Evolutionary conservation across 2,329 filamentous ascomycete species (phyloP).

Genomic region (Penicillium polonicum): DNA sequence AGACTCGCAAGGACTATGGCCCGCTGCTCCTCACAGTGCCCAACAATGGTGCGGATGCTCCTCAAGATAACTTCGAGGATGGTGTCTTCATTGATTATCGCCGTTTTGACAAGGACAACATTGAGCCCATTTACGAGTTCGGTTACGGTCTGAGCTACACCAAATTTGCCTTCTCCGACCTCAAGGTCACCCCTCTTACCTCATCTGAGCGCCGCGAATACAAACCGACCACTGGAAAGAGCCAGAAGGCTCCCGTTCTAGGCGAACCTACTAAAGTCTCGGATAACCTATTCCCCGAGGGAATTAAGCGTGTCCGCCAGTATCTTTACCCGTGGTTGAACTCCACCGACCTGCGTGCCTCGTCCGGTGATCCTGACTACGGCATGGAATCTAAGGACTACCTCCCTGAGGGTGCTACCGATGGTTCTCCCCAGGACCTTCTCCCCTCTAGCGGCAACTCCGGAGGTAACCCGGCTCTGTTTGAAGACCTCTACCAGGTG

Average conservation of each 20-base stretch:
- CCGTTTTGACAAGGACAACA: slow-evolving; percentile 54
- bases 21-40: slow-evolving; percentile 56
- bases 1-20: slow-evolving; percentile 54
- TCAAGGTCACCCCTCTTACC: slow-evolving; percentile 49
- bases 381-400: slow-evolving; percentile 51
- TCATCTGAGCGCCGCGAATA: slow-evolving; percentile 56
- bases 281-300: slow-evolving; percentile 57
- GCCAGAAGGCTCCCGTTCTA: slow-evolving; percentile 53
- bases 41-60: slow-evolving; percentile 56
- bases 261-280: slow-evolving; percentile 50
- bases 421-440: slow-evolving; percentile 56
- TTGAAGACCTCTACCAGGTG: slow-evolving; percentile 51
- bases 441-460: slow-evolving; percentile 58
- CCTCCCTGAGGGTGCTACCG: slow-evolving; percentile 51
- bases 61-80: slow-evolving; percentile 60
- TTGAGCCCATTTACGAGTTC: slow-evolving; percentile 61
- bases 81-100: slow-evolving; percentile 59
- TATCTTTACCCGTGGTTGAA: slow-evolving; percentile 68
- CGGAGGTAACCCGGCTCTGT: slow-evolving; percentile 60
- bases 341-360: slow-evolving; percentile 53
- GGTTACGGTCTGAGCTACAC: slow-evolving; percentile 63
- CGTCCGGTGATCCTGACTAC: slow-evolving; percentile 56
- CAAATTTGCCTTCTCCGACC: slow-evolving; percentile 60
- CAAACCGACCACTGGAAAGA: slow-evolving; percentile 53
- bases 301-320: slow-evolving; percentile 49